These are phyloP conservation scores for Sporisorium reilianum DNA, from an alignment of 1,284 basidiomycete genomes.

Conservation along the genomic window DNA sequence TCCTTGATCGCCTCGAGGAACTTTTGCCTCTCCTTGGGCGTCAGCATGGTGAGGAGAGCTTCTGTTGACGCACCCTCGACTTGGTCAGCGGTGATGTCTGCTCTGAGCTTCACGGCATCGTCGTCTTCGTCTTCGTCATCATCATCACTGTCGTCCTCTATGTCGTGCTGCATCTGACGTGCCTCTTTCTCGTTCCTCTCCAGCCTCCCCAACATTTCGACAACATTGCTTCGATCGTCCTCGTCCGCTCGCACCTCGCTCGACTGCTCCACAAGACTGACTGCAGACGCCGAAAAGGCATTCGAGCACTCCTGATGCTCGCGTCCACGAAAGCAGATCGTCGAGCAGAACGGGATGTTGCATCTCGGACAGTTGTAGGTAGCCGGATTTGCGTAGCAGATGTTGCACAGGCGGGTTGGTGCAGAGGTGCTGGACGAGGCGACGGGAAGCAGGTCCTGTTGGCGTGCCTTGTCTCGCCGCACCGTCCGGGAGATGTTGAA, in stretches of 20 bases:
- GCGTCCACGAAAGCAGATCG: constrained; percentile 50
- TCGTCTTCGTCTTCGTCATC: constrained; percentile 16
- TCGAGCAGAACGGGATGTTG: constrained; percentile 61
- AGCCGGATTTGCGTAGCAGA: constrained; percentile 49
- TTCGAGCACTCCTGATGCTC: constrained; percentile 51
- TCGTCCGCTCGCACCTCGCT: constrained; percentile 15
- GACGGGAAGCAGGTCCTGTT: constrained; percentile 31
- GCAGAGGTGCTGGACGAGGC: constrained; percentile 19
- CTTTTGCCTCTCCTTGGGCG: constrained; percentile 30
- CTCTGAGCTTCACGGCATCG: constrained; percentile 1
- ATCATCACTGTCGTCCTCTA: constrained; percentile 10
- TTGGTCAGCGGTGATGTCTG: constrained; percentile 11
- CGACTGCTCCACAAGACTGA: constrained; percentile 7
- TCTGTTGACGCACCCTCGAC: constrained; percentile 36
- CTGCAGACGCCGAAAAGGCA: constrained; percentile 40
- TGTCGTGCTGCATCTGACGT: constrained; percentile 5
- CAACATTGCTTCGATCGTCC: constrained; percentile 23
- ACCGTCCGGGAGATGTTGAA: constrained; percentile 55
- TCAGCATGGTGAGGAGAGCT: constrained; percentile 49
- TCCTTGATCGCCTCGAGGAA: constrained; percentile 38
- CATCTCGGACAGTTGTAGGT: constrained; percentile 62
- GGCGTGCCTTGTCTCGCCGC: constrained; percentile 45
- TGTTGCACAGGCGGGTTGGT: constrained; percentile 49
- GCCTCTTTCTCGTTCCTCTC: constrained; percentile 17
- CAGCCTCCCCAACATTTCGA: constrained; percentile 34